Evolutionary conservation across 2,329 filamentous ascomycete genomes (phyloP), one percentile per base, ranked within the genome.

Genomic region (Aspergillus quadrilineatus): DNA sequence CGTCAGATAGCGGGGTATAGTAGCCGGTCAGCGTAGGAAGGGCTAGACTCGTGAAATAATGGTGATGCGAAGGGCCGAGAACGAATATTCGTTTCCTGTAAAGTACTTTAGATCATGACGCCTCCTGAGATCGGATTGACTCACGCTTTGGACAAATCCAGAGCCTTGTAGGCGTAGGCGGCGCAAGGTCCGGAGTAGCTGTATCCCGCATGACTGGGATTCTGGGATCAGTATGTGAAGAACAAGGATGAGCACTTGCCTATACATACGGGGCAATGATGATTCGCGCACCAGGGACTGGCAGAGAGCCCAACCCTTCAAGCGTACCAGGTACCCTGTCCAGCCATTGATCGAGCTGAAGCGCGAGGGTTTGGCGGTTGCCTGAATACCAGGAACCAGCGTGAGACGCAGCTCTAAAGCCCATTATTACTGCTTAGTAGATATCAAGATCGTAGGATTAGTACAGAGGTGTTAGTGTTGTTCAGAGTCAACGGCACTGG

Each of bases 101-200:
- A 30, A 42, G 17, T 22, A 54, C 43, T 62, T 43, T 37, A 50
- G 43, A 55, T 10, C 8, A 50, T 36, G 12, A n/a, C 6, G 17
- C 15, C 48, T 10, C 12, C 41, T 17, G 15, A 47, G 41, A 12
- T 53, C 22, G 41, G 39, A 45, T 37, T 22, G 50, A 72, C 82
- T 71, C 73, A 87, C 84, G 87, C 88, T 59, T 85, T 84, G 58
- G 85, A 87, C 55, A 97, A 82, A 72, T 97, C 92, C 49, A 96
- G 86, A 6, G 85, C 84, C 74, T 90, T 94, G 77, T 97, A 99
- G 7, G 94, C 94, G 87, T 91, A 97, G 43, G 92, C 94, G 43
- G 94, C 94, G 64, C 91, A 93, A 39, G 87, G 85, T 6, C 94
- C 94, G 4, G 94, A 99, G 79, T 93, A 97, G 1, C 84, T 79